Evolutionary conservation across 1,284 basidiomycete species (phyloP), one percentile per base, ranked within the genome.

Genomic region (Malassezia furfur): DNA sequence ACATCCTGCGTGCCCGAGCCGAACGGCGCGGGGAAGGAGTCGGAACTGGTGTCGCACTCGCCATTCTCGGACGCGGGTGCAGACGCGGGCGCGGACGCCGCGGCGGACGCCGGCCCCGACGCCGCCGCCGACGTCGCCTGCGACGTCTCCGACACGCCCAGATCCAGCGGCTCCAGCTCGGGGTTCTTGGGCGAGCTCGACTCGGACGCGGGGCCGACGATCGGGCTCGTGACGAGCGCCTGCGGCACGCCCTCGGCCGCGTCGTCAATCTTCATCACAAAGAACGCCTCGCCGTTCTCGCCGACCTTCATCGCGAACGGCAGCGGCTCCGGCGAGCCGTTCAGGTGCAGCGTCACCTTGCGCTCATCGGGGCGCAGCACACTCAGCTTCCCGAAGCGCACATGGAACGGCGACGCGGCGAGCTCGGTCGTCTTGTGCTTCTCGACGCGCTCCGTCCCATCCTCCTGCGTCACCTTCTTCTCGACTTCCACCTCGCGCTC

Each of bases 271-370:
- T 99, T 91, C 65, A 98, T 88, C 37, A 99, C 87, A 70, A 98
- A 98, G 80, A 98, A 98, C 0, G 93, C 94, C 77, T 99, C 94
- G 17, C 94, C 94, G 1, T 91, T 88, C 60, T 98, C 93, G 40
- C 91, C 90, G 63, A 98, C 91, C 80, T 99, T 98, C 94, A 99
- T 99, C 71, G 82, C 83, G 75, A 90, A 98, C 2, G 93, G 93
- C 49, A 90, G 84, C 10, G 81, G 81, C 31, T 74, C 68, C n/a
- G 66, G 54, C 0, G 66, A 65, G 51, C 61, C 62, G 61, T 74
- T 74, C 40, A 74, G 60, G 43, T 64, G 69, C 32, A 64, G 61
- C 28, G 67, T 65, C 21, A 68, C 88, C 80, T 89, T 89, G 79
- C 96, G 93, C 78, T 98, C 94, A 34, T 83, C 85, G 21, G 94